Conservation (phyloP, 192 early-diverging fungal genomes). For the Umbelopsis vinacea region DNA sequence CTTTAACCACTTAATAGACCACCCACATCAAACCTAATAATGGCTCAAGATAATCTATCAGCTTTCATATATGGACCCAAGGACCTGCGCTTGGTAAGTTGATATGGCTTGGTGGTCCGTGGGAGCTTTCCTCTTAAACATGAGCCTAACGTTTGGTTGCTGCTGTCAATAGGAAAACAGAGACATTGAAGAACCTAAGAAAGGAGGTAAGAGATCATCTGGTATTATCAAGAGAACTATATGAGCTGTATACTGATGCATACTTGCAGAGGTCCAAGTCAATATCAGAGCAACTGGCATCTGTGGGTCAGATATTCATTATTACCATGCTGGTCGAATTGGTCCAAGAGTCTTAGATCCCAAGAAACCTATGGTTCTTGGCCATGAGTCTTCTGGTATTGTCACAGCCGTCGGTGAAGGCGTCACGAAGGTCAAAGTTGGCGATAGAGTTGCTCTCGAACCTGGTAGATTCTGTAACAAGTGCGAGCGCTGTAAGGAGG, state of each 20-base stretch:
- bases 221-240: background rate
- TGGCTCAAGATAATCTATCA: constrained; percentile 21
- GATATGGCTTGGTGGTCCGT: background rate
- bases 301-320: constrained; percentile 37
- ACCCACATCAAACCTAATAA: background rate
- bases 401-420: constrained; percentile 31
- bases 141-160: background rate
- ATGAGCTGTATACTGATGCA: background rate
- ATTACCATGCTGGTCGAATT: constrained; percentile 31
- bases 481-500: constrained; percentile 27
- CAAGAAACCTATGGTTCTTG: constrained; percentile 34
- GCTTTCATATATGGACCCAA: constrained; percentile 25
- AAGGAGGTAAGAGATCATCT: background rate
- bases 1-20: background rate
- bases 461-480: constrained; percentile 29
- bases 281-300: constrained; percentile 35
- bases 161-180: background rate
- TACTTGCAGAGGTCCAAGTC: constrained; percentile 30
- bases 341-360: constrained; percentile 3
- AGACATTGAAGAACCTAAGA: background rate
- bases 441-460: constrained; percentile 41
- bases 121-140: background rate
- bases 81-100: constrained; percentile 16
- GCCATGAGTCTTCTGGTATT: constrained; percentile 39
- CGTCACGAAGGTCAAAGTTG: constrained; percentile 33